Percentiles rank a stretch among this genome's conserved stretches.
These are phyloP conservation scores for Globisporangium spiculum DNA, from an alignment of 352 stramenopile species.

Conservation along the genomic window DNA sequence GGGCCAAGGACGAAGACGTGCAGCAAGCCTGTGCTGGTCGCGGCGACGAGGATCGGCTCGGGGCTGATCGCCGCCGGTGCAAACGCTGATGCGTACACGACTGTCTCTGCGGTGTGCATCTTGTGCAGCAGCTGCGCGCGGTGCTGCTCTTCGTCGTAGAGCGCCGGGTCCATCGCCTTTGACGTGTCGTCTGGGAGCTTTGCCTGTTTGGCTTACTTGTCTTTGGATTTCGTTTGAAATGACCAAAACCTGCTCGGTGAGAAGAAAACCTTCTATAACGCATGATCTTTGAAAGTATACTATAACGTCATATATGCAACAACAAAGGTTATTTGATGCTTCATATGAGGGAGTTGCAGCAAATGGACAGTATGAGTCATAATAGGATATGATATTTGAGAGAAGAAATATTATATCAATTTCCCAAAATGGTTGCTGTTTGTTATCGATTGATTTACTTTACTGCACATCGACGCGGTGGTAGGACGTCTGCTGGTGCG, in stretches of 20 bases:
- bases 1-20: slow-evolving; percentile 53
- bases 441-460: not conserved
- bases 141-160: slow-evolving; percentile 57
- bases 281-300: not conserved
- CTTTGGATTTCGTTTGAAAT: not conserved
- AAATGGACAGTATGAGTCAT: not conserved
- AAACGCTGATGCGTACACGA: slow-evolving; percentile 60
- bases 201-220: slow-evolving; percentile 1
- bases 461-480: slow-evolving; percentile 40
- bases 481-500: slow-evolving; percentile 64
- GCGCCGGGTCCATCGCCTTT: slow-evolving; percentile 44
- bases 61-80: slow-evolving; percentile 25
- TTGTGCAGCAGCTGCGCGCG: slow-evolving; percentile 45
- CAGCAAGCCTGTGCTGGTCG: slow-evolving; percentile 57
- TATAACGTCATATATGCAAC: not conserved
- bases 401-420: not conserved
- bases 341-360: too few relatives aligned
- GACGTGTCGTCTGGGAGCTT: not conserved
- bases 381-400: not conserved
- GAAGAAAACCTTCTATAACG: not conserved
- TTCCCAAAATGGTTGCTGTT: not conserved
- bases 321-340: not conserved
- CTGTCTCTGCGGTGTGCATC: slow-evolving; percentile 46
- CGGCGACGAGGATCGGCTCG: slow-evolving; percentile 54
- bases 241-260: too few relatives aligned